Conservation (phyloP, 208 protist species). For the Leishmania lainsoni region DNA sequence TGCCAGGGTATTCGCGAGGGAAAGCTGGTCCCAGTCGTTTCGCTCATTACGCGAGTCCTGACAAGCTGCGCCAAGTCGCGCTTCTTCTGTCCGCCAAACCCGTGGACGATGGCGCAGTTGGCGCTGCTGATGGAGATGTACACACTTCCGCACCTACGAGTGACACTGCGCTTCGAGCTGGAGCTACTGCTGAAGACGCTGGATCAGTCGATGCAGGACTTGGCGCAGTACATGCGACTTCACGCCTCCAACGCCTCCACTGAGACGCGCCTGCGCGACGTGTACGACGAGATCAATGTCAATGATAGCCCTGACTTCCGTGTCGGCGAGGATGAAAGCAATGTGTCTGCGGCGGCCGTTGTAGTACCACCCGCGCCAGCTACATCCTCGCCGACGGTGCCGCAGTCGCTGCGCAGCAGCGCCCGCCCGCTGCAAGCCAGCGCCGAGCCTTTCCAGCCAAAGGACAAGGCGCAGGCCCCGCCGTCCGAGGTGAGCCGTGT, state of each 20-base stretch:
- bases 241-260: constrained; percentile 42
- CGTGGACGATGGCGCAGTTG: constrained; percentile 97
- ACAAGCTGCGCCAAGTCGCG: constrained; percentile 83
- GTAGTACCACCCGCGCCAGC: constrained; percentile 19
- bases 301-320: constrained; percentile 78
- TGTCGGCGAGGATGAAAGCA: constrained; percentile 52
- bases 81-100: constrained; percentile 97
- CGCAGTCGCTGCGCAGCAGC: constrained; percentile 32
- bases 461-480: constrained; percentile 38
- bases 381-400: constrained; percentile 11
- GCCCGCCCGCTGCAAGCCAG: constrained; percentile 67
- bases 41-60: constrained; percentile 96
- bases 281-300: constrained; percentile 73
- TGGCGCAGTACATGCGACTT: constrained; percentile 54
- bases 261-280: constrained; percentile 51
- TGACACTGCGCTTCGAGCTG: constrained; percentile 98
- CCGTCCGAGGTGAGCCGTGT: constrained; percentile 28
- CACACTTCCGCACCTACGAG: constrained; percentile 93
- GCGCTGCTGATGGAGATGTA: constrained; percentile 96
- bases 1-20: constrained; percentile 94
- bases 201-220: constrained; percentile 59
- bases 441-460: constrained; percentile 88
- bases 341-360: constrained; percentile 16
- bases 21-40: constrained; percentile 95
- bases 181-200: constrained; percentile 90